These are phyloP conservation scores for Scytalidium sp. DNA, from an alignment of 2,329 filamentous ascomycete genomes.

Conservation along the genomic window DNA sequence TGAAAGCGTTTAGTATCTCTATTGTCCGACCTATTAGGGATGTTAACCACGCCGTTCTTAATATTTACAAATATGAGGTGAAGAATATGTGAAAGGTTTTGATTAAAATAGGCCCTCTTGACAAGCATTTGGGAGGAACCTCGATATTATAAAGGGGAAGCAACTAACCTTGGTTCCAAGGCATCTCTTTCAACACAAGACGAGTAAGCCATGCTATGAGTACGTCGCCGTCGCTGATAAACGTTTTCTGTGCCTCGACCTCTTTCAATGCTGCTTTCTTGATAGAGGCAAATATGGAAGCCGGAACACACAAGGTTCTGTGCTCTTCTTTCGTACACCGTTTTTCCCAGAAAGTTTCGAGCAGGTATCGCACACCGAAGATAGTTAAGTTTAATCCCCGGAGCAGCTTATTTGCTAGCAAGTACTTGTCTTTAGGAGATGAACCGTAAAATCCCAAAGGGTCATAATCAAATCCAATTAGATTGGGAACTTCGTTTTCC, in stretches of 20 bases:
- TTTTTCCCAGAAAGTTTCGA: constrained; percentile 30
- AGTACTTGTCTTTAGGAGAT: constrained; percentile 24
- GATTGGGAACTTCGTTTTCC: constrained; percentile 36
- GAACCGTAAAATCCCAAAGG: constrained; percentile 26
- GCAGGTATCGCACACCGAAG: constrained; percentile 33
- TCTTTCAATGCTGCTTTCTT: constrained; percentile 30
- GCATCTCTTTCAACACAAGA: too few relatives aligned
- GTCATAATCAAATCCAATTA: constrained; percentile 34
- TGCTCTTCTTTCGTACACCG: constrained; percentile 28
- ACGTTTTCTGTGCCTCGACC: constrained; percentile 23
- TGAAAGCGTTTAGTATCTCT: constrained; percentile 37
- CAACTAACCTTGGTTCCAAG: too few relatives aligned
- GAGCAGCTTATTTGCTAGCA: constrained; percentile 23
- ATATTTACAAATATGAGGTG: too few relatives aligned
- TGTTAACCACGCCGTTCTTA: too few relatives aligned
- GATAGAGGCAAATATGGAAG: constrained; percentile 25
- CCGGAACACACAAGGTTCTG: constrained; percentile 38
- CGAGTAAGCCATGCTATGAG: constrained; percentile 39
- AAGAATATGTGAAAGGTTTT: too few relatives aligned
- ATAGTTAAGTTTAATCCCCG: constrained; percentile 23
- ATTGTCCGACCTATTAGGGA: too few relatives aligned
- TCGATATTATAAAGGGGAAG: neutral
- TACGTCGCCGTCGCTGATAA: constrained; percentile 45
- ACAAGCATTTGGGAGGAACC: neutral
- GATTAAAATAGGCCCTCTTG: too few relatives aligned